Percentiles rank a stretch among this genome's conserved stretches.
Evolutionary conservation across 768 basidiomycete species (phyloP).

Genomic region (Trametes sanguinea): DNA sequence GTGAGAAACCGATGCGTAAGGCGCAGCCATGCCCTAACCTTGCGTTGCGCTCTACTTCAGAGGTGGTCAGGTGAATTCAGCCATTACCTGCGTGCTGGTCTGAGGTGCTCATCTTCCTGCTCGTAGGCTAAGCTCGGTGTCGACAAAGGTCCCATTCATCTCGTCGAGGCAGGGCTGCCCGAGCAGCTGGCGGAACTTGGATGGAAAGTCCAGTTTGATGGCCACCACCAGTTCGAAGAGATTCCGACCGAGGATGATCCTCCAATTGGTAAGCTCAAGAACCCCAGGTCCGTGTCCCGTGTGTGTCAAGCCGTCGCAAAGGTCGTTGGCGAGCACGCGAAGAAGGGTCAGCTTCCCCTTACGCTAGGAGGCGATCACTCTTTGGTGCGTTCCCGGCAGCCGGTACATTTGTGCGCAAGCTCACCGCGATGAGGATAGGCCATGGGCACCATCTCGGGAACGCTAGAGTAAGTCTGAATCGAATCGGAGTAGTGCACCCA

Average conservation of each 20-base stretch:
- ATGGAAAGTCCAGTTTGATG: constrained; percentile 89
- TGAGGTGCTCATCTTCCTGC: not conserved
- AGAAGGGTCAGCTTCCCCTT: constrained; percentile 79
- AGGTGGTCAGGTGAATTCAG: constrained; percentile 61
- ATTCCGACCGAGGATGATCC: constrained; percentile 65
- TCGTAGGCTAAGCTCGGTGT: constrained; percentile 74
- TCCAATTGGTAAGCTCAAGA: constrained; percentile 87
- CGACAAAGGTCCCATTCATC: constrained; percentile 84
- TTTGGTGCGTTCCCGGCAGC: constrained; percentile 53
- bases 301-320: constrained; percentile 81
- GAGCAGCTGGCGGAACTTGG: constrained; percentile 76
- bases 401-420: constrained; percentile 1
- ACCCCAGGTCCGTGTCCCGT: constrained; percentile 82
- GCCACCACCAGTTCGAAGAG: constrained; percentile 87
- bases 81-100: not conserved
- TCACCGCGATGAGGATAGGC: constrained; percentile 44
- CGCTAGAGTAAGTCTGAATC: constrained; percentile 56
- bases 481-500: not conserved
- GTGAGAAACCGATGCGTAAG: constrained; percentile 44
- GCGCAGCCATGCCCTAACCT: constrained; percentile 11
- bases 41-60: constrained; percentile 35
- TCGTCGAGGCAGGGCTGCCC: constrained; percentile 85
- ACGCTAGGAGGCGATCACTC: constrained; percentile 98
- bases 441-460: constrained; percentile 94
- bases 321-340: constrained; percentile 72